Evolutionary conservation across 495 filamentous ascomycete species (phyloP).

Genomic region (Penicillium goetzii): DNA sequence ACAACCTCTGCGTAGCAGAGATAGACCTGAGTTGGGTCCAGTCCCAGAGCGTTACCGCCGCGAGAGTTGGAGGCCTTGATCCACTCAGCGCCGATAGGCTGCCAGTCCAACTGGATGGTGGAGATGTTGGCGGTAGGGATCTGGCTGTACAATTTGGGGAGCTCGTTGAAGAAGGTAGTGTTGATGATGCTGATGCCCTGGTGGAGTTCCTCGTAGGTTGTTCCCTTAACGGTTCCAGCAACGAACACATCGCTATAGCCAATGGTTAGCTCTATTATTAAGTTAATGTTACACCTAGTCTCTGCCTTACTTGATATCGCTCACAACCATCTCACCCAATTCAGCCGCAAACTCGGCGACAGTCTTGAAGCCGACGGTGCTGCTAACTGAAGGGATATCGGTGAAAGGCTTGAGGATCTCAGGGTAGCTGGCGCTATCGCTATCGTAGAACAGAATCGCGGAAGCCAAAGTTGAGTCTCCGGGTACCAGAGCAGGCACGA

Average conservation of each 20-base stretch:
- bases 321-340: constrained; percentile 32
- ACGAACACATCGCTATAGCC: constrained; percentile 38
- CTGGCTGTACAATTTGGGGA: constrained; percentile 37
- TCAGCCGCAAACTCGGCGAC: constrained; percentile 37
- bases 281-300: background rate
- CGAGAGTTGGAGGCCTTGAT: constrained; percentile 36
- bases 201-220: constrained; percentile 33
- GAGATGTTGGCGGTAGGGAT: constrained; percentile 38
- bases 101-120: constrained; percentile 46
- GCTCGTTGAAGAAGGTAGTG: constrained; percentile 40
- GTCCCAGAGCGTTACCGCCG: constrained; percentile 49
- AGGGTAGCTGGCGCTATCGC: constrained; percentile 33
- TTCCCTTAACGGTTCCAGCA: constrained; percentile 41
- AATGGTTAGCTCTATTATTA: constrained; percentile 11
- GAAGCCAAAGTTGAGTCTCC: constrained; percentile 34
- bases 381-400: constrained; percentile 38
- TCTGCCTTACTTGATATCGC: constrained; percentile 35
- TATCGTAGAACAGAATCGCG: constrained; percentile 46
- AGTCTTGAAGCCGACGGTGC: constrained; percentile 42
- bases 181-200: constrained; percentile 43
- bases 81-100: constrained; percentile 51
- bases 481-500: constrained; percentile 39
- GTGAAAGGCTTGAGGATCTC: constrained; percentile 43
- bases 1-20: constrained; percentile 46
- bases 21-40: constrained; percentile 40